A percentile compares a stretch with the other conserved stretches of the same genome.
Conservation (phyloP, 257 asterid species). For the Fraxinus cuspidata region DNA sequence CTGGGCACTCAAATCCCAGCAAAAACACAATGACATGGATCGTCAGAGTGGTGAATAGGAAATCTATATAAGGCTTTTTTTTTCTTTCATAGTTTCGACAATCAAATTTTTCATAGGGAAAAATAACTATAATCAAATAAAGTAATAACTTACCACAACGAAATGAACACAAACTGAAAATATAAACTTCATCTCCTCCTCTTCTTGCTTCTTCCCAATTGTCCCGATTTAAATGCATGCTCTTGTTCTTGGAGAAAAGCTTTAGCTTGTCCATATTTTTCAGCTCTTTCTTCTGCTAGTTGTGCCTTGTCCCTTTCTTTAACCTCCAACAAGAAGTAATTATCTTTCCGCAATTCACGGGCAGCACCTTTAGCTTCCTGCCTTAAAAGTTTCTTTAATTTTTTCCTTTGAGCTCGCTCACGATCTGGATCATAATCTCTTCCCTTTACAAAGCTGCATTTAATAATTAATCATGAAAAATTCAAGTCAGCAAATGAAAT, state of each 20-base stretch:
- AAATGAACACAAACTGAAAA: neutral
- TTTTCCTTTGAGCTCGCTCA: conserved; percentile 73
- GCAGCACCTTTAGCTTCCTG: conserved; percentile 77
- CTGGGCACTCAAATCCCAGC: neutral
- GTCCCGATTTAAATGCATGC: conserved; percentile 90
- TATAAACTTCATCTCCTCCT: conserved; percentile 59
- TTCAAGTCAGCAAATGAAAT: neutral
- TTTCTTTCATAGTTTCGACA: neutral
- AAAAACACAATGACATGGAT: neutral
- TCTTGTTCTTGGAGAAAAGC: conserved; percentile 98
- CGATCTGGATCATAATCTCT: conserved; percentile 99
- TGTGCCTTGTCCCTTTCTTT: conserved; percentile 61
- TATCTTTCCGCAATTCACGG: conserved; percentile 83
- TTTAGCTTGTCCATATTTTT: conserved; percentile 58
- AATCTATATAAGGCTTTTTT: neutral
- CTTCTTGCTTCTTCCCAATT: conserved; percentile 73
- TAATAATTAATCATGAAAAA: conserved; percentile 13
- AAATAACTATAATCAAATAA: neutral
- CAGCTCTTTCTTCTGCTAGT: conserved; percentile 63
- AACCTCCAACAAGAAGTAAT: conserved; percentile 66
- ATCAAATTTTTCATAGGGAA: conserved; percentile 1
- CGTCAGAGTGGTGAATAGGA: neutral
- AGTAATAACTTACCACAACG: neutral
- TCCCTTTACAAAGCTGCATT: conserved; percentile 85
- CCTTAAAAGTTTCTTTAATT: conserved; percentile 58